Base-by-base conservation (phyloP, 1,284 basidiomycete species). In the Rhodotorula sp. region DNA sequence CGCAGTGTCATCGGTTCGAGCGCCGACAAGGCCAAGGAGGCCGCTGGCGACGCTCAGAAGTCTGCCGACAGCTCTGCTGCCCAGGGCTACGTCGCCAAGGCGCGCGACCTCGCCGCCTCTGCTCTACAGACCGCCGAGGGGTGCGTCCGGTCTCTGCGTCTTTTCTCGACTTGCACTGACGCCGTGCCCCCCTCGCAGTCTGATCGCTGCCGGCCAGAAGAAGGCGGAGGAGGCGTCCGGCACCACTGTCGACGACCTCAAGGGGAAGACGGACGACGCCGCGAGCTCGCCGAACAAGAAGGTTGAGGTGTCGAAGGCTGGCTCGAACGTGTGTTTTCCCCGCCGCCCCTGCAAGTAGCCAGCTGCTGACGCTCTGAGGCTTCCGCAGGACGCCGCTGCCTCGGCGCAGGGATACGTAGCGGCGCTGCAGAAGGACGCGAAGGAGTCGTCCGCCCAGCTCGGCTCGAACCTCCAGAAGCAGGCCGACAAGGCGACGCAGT, bases 1-100 rank as follows among this genome's bases (percentile, higher is more conserved):
- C 44, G 34, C 54, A 70, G 73, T 29, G 62, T 73, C 49, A 51
- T 74, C 60, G 68, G 46, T 2, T 58, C 64, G 7, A 66, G 59
- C 20, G 62, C 64, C 7, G 68, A 70, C 52, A 67, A 73, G 71
- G 56, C 73, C 10, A 63, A 74, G 67, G 71, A 70, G 22, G 71
- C 70, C 9, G 66, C 66, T 2, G 44, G 46, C 9, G 73, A 74
- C 29, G 73, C 62, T 22, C 62, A 68, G 62, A 59, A 51, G 19
- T 67, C 65, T 22, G 55, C 59, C 52, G 64, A 67, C 17, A 17
- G 60, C 34, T 49, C 47, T 7, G 53, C 65, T 51, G 59, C 68
- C 29, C 44, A 62, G 34, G 74, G 74, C 44, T 65, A 68, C 64
- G 71, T 75, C 46, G 66, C 62, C 29, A 34, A 68, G 49, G 71